phyloP scores from a whole-genome alignment of 2,329 filamentous ascomycete species.

The Plectosphaerella plurivora region DNA sequence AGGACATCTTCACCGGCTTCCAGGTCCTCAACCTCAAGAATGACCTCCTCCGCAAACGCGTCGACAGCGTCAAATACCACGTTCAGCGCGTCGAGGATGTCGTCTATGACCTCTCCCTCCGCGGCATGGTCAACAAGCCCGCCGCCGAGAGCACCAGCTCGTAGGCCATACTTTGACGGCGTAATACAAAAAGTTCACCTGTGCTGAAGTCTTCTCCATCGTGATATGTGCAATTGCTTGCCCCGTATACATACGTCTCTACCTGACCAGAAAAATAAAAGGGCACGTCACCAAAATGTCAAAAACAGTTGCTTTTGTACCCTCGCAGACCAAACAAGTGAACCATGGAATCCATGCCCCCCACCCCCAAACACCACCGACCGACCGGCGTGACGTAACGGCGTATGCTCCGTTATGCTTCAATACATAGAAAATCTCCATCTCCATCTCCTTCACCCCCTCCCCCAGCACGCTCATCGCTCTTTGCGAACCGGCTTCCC shows the following conservation, averaged over 20 bases:
- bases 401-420: slow-evolving; percentile 6
- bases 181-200: too few species aligned
- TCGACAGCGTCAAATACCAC: slow-evolving; percentile 92
- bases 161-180: not conserved
- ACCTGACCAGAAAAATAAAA: not conserved
- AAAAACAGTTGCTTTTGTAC: slow-evolving; percentile 2
- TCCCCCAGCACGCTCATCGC: not conserved
- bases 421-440: slow-evolving; percentile 4
- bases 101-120: slow-evolving; percentile 88
- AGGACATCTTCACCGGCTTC: slow-evolving; percentile 92
- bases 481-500: not conserved
- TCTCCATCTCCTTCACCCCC: too few species aligned
- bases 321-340: not conserved
- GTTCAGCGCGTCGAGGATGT: slow-evolving; percentile 99
- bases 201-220: too few species aligned
- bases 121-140: slow-evolving; percentile 67
- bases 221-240: slow-evolving; percentile 8
- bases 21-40: slow-evolving; percentile 98
- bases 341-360: not conserved
- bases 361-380: not conserved
- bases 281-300: not conserved
- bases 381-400: not conserved
- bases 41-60: slow-evolving; percentile 79
- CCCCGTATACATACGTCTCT: slow-evolving; percentile 2
- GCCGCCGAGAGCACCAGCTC: slow-evolving; percentile 5